Conservation (phyloP, 371 early-diverging fungal genomes). For the Mortierella sp. region DNA sequence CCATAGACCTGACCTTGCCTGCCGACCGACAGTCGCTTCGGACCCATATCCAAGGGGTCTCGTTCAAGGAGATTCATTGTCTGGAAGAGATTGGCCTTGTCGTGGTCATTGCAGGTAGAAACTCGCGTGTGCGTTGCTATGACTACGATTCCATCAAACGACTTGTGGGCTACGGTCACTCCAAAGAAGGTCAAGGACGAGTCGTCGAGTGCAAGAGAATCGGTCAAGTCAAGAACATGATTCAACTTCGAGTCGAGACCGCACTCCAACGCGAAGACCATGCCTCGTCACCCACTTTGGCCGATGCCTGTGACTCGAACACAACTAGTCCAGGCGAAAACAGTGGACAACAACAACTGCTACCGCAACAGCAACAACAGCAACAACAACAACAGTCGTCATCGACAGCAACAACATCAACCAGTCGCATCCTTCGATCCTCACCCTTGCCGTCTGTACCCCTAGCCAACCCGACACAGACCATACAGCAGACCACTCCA, state of each 20-base stretch:
- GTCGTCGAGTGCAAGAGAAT: conserved; percentile 36
- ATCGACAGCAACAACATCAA: not conserved
- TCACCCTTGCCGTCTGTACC: conserved; percentile 11
- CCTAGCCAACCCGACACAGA: conserved; percentile 7
- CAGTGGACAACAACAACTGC: not conserved
- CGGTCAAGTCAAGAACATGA: conserved; percentile 46
- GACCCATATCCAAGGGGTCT: conserved; percentile 45
- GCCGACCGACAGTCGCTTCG: conserved; percentile 25
- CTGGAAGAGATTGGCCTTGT: conserved; percentile 46
- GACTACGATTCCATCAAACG: conserved; percentile 46
- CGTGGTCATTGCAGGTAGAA: conserved; percentile 45
- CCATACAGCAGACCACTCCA: conserved; percentile 14
- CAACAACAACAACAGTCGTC: not conserved
- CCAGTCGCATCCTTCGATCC: conserved; percentile 14
- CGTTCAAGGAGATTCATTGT: conserved; percentile 50
- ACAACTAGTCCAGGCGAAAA: too few species aligned
- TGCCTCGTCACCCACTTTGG: too few species aligned
- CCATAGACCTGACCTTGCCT: conserved; percentile 45
- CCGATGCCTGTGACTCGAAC: too few species aligned
- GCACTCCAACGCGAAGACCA: conserved; percentile 4
- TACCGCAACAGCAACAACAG: not conserved
- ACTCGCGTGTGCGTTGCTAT: conserved; percentile 43
- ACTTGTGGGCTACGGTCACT: conserved; percentile 41
- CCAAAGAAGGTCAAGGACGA: conserved; percentile 37
- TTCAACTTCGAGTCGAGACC: conserved; percentile 47